A percentile compares a stretch with the other conserved stretches of the same genome.
Evolutionary conservation across 257 asterid species (phyloP).

Genomic region (Solanum chmielewskii): DNA sequence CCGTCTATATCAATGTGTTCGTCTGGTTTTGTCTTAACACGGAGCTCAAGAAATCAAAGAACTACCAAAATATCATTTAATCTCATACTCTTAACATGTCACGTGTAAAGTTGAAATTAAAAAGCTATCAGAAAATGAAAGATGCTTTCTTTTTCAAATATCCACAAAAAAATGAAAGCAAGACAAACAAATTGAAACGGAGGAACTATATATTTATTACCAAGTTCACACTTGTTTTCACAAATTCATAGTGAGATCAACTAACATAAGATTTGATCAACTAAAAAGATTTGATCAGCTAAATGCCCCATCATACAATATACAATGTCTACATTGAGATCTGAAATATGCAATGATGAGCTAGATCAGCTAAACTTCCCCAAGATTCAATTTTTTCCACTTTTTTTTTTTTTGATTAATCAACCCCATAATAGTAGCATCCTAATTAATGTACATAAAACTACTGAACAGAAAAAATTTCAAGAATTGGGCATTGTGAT

Average conservation of each 20-base stretch:
- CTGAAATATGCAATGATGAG: neutral
- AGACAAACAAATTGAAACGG: neutral
- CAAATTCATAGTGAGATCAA: neutral
- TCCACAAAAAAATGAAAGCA: neutral
- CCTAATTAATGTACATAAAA: neutral
- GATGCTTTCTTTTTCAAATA: neutral
- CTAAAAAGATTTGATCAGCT: neutral
- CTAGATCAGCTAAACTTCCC: neutral
- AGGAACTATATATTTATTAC: neutral
- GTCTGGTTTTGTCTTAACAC: neutral
- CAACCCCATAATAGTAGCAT: neutral
- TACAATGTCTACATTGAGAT: neutral
- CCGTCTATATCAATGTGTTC: neutral
- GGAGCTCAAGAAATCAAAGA: neutral
- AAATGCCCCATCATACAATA: neutral
- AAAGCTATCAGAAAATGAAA: neutral
- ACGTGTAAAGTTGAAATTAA: no score
- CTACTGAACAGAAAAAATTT: neutral
- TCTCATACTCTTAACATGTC: neutral
- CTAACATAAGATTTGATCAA: neutral
- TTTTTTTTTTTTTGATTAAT: neutral
- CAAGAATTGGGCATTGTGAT: neutral
- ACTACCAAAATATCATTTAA: neutral
- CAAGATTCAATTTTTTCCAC: neutral
- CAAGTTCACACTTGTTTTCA: neutral